A percentile compares a stretch with the other conserved stretches of the same genome.
These are phyloP conservation scores for Orobanche coerulescens DNA, from an alignment of 257 asterid genomes.

Conservation along the genomic window DNA sequence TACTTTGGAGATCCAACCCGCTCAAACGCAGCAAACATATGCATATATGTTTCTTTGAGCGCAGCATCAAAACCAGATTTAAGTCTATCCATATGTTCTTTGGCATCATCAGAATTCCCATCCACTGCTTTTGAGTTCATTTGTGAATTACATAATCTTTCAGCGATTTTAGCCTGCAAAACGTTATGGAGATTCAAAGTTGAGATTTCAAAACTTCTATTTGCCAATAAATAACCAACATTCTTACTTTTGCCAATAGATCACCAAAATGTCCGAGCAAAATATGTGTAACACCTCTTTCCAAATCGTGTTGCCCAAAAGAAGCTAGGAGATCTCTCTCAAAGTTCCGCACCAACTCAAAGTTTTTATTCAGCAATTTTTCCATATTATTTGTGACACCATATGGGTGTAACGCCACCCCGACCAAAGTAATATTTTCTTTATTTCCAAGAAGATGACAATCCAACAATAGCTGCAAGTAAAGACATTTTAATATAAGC, in stretches of 20 bases:
- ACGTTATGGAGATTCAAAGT: not conserved
- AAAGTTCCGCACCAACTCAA: conserved; percentile 40
- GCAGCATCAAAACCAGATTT: conserved; percentile 36
- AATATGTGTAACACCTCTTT: conserved; percentile 39
- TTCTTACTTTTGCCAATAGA: conserved; percentile 49
- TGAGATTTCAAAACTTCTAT: conserved; percentile 43
- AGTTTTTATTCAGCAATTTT: conserved; percentile 45
- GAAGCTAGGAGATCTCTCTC: conserved; percentile 40
- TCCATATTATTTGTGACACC: conserved; percentile 77
- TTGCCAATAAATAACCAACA: conserved; percentile 39
- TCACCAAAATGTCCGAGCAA: conserved; percentile 53
- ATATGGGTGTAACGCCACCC: conserved; percentile 45
- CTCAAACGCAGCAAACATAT: conserved; percentile 33
- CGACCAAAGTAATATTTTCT: conserved; percentile 29
- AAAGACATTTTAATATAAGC: too few relatives aligned
- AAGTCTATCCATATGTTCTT: conserved; percentile 24
- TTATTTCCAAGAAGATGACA: conserved; percentile 53
- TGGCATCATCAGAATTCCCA: too few relatives aligned
- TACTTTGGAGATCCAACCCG: conserved; percentile 29
- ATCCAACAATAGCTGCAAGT: too few relatives aligned
- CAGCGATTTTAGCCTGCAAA: conserved; percentile 55
- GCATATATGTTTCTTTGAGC: conserved; percentile 35
- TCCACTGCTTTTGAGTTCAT: too few relatives aligned
- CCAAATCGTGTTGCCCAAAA: conserved; percentile 27
- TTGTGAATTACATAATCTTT: conserved; percentile 35